Base-by-base conservation (phyloP, 371 early-diverging fungal genomes). In the Saksenaea oblongispora region DNA sequence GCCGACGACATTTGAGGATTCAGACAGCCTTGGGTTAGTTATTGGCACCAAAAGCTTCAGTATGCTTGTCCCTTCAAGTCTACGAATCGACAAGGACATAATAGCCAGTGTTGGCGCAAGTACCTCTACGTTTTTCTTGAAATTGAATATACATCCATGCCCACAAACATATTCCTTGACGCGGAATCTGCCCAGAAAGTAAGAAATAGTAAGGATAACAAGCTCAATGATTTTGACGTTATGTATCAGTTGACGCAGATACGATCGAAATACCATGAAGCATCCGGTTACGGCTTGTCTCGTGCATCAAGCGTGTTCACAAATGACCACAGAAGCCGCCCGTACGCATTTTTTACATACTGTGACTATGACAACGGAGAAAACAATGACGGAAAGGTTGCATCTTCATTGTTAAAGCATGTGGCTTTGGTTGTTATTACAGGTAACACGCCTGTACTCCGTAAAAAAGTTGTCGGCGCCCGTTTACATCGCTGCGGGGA, bases 21-120 rank as follows among this genome's bases (percentile, higher is more conserved):
- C 3, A 26, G 42, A 41, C 41, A 18, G 39, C 7, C 24, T 27
- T 14, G 39, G 39, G 41, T 35, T 57, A 9, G 41, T 24, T 5
- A 9, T 58, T 26, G 58, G 58, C 8, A 58, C 58, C 18, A 17
- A 41, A 18, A 22, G 39, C 18, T 41, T 36, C 41, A 58, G 37
- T 37, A 1, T 58, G 18, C 58, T 58, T 27, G 58, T 58, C 8
- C 35, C 58, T 41, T 39, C 36, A n/a, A 39, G 58, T 39, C 10
- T 58, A 24, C 35, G 58, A 8, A 34, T 58, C 24, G 58, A 58
- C 41, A 58, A 42, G 42, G 42, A 42, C 42, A 4, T 9, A 42
- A n/a, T n/a, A n/a, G n/a, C 42, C 42, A 42, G 42, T 17, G n/a
- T 42, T n/a, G 42, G 15, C 17, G 42, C 42, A 7, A 42, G 3